Evolutionary conservation across 2,329 filamentous ascomycete genomes (phyloP).

Genomic region (Penicillium thymicola): DNA sequence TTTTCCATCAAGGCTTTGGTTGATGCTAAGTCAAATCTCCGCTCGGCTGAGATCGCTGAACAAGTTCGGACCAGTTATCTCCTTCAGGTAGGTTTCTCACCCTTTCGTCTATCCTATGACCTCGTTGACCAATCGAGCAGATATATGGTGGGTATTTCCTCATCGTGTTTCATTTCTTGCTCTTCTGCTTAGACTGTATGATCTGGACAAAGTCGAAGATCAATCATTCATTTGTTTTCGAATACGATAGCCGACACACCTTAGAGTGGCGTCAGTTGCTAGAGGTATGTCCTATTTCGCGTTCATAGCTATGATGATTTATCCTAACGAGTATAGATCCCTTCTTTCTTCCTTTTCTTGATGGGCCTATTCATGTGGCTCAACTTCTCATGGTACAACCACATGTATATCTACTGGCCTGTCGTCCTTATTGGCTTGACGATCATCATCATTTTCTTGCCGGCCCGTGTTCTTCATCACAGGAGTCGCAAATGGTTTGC

Average conservation of each 20-base stretch:
- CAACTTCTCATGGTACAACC: slow-evolving; percentile 72
- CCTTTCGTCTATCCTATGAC: not conserved
- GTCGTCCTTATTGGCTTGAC: slow-evolving; percentile 72
- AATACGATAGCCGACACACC: slow-evolving; percentile 82
- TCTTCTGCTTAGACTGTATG: slow-evolving; percentile 84
- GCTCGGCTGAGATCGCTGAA: slow-evolving; percentile 49
- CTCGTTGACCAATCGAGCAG: slow-evolving; percentile 45
- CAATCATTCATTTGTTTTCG: slow-evolving; percentile 96
- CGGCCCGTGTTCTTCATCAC: slow-evolving; percentile 69
- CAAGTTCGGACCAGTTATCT: slow-evolving; percentile 62
- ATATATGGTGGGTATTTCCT: slow-evolving; percentile 93
- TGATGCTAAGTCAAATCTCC: slow-evolving; percentile 54
- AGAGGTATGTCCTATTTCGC: slow-evolving; percentile 50
- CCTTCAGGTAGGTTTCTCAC: slow-evolving; percentile 53
- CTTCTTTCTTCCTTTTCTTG: slow-evolving; percentile 75
- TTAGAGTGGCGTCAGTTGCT: slow-evolving; percentile 86
- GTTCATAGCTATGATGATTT: not conserved
- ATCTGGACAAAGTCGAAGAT: slow-evolving; percentile 82
- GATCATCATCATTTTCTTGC: slow-evolving; percentile 68
- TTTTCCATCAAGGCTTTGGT: slow-evolving; percentile 65
- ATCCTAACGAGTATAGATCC: slow-evolving; percentile 54
- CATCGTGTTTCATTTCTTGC: slow-evolving; percentile 70
- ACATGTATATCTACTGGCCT: slow-evolving; percentile 81
- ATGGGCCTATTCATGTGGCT: slow-evolving; percentile 79
- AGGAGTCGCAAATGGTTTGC: slow-evolving; percentile 79